phyloP scores from a whole-genome alignment of 352 stramenopile species.

The Aphanomyces stellatus region DNA sequence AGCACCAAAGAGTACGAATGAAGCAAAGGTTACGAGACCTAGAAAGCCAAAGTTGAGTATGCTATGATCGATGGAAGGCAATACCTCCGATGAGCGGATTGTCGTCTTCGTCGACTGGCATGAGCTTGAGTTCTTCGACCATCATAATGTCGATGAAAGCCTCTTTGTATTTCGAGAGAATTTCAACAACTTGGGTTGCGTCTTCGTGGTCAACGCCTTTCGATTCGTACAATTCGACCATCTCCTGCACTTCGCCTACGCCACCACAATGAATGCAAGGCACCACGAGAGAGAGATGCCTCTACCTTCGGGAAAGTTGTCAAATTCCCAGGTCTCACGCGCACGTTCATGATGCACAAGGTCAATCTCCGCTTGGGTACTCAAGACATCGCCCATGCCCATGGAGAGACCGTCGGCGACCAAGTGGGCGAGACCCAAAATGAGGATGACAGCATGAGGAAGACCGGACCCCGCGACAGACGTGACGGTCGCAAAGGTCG shows the following conservation, averaged over 20 bases:
- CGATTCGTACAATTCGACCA: constrained; percentile 94
- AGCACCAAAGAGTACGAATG: constrained; percentile 87
- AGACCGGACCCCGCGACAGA: constrained; percentile 88
- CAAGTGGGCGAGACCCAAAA: constrained; percentile 91
- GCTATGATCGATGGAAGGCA: not conserved
- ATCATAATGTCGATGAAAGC: constrained; percentile 98
- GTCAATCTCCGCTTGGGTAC: constrained; percentile 88
- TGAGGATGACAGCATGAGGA: constrained; percentile 87
- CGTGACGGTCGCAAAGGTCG: constrained; percentile 93
- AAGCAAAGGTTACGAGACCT: constrained; percentile 83
- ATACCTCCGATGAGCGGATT: constrained; percentile 56
- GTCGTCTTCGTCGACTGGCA: constrained; percentile 90
- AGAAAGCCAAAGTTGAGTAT: not conserved
- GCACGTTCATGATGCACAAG: constrained; percentile 88
- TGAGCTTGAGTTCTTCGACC: constrained; percentile 92
- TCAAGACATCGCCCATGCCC: constrained; percentile 93
- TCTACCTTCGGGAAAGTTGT: constrained; percentile 36
- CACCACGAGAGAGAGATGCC: not conserved
- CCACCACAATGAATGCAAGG: not conserved
- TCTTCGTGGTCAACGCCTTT: constrained; percentile 87
- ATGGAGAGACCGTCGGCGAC: constrained; percentile 93
- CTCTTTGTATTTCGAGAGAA: constrained; percentile 95
- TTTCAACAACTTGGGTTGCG: constrained; percentile 86
- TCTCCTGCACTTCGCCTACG: constrained; percentile 95
- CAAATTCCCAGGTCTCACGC: constrained; percentile 83